phyloP scores from a whole-genome alignment of 345 rosid genomes.

The Litchi chinensis region DNA sequence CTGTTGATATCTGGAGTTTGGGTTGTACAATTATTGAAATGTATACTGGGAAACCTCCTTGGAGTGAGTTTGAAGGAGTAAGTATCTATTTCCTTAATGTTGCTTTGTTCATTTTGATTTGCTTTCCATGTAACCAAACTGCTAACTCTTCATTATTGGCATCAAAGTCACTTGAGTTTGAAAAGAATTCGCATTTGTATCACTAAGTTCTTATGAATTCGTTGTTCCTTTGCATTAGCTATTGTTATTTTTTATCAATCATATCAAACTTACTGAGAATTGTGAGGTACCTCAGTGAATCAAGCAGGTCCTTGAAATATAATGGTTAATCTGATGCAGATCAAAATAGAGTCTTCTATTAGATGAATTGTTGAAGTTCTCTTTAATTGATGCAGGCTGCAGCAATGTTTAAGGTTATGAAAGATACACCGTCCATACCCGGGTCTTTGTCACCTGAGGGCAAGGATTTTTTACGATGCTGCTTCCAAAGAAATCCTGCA shows the following conservation, averaged over 20 bases:
- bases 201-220: too few species aligned
- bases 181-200: neutral
- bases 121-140: neutral
- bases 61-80: slow-evolving; percentile 98
- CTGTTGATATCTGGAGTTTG: slow-evolving; percentile 98
- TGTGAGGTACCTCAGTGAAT: neutral
- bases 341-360: neutral
- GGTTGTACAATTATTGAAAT: slow-evolving; percentile 96
- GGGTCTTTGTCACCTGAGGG: slow-evolving; percentile 80
- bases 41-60: slow-evolving; percentile 97
- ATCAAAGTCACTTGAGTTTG: neutral
- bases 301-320: neutral
- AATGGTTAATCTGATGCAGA: neutral
- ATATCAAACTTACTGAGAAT: neutral
- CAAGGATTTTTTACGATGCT: slow-evolving; percentile 76
- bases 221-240: neutral
- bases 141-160: neutral
- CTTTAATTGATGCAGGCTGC: slow-evolving; percentile 64
- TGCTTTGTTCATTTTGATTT: neutral
- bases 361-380: slow-evolving; percentile 2
- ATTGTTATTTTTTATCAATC: neutral
- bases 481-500: slow-evolving; percentile 90
- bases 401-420: slow-evolving; percentile 93
- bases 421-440: slow-evolving; percentile 80
- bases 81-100: slow-evolving; percentile 27